Conservation (phyloP, 148 eudicot genomes). For the Chenopodium quinoa region DNA sequence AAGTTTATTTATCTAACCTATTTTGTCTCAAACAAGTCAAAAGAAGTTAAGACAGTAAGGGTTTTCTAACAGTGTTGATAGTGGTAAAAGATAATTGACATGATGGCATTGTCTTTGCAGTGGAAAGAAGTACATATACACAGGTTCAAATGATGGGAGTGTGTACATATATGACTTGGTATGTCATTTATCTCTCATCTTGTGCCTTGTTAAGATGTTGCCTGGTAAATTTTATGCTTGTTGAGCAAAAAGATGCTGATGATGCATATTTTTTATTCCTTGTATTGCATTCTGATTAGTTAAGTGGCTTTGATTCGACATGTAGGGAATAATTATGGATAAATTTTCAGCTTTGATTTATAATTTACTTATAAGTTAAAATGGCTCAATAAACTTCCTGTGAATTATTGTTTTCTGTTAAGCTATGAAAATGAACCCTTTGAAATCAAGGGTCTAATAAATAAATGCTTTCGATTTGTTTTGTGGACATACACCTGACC, state of each 20-base stretch:
- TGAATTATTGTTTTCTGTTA: neutral
- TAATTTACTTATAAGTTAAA: neutral
- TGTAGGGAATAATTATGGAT: neutral
- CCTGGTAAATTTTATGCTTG: neutral
- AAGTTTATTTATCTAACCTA: no score
- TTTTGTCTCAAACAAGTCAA: no score
- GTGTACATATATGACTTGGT: slow-evolving; percentile 80
- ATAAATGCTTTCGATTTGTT: neutral
- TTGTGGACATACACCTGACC: neutral
- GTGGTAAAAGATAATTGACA: neutral
- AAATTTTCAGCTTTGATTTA: neutral
- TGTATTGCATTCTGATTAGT: neutral
- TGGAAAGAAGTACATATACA: slow-evolving; percentile 81
- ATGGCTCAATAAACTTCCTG: neutral
- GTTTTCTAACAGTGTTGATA: neutral
- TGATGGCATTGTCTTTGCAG: slow-evolving; percentile 34
- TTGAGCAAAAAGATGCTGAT: neutral
- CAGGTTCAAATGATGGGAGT: slow-evolving; percentile 61
- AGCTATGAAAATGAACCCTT: neutral
- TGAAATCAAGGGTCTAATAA: neutral
- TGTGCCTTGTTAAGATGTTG: neutral
- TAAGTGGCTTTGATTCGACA: neutral
- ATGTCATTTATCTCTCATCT: slow-evolving; percentile 26
- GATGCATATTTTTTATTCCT: no score
- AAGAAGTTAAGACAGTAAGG: no score